Evolutionary conservation across 805 yeast genomes (phyloP).

Genomic region (Debaryomyces castellii): DNA sequence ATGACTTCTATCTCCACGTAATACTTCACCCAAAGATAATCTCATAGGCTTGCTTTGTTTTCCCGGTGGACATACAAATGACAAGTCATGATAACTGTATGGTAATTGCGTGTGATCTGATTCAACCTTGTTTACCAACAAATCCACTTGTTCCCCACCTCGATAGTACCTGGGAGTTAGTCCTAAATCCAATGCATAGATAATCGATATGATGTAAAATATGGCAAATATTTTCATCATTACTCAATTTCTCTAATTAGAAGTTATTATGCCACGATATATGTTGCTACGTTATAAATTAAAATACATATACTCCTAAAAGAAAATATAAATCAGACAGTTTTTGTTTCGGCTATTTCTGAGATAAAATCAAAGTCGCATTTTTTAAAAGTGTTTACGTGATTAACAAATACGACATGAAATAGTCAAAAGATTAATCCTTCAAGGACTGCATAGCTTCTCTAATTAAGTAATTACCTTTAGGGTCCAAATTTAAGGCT

Average conservation of each 20-base stretch:
- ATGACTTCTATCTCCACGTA: conserved; percentile 80
- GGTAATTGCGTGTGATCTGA: conserved; percentile 78
- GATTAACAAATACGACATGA: neutral
- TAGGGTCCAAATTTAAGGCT: conserved; percentile 90
- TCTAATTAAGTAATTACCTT: conserved; percentile 80
- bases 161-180: conserved; percentile 40
- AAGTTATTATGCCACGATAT: neutral
- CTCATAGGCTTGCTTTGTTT: conserved; percentile 57
- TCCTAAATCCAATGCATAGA: conserved; percentile 14
- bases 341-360: neutral
- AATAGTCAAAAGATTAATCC: conserved; percentile 13
- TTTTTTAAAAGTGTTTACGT: neutral
- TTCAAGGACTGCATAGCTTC: conserved; percentile 71
- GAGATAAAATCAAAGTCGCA: neutral
- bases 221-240: neutral
- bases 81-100: conserved; percentile 71
- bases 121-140: conserved; percentile 75
- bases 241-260: neutral
- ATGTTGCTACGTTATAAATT: neutral
- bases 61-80: conserved; percentile 74
- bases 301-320: neutral
- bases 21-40: conserved; percentile 70
- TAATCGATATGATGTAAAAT: conserved; percentile 1
- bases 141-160: conserved; percentile 61
- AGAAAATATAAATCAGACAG: neutral